Evolutionary conservation across 2,329 filamentous ascomycete genomes (phyloP).

Genomic region (Dactylellina haptotyla): DNA sequence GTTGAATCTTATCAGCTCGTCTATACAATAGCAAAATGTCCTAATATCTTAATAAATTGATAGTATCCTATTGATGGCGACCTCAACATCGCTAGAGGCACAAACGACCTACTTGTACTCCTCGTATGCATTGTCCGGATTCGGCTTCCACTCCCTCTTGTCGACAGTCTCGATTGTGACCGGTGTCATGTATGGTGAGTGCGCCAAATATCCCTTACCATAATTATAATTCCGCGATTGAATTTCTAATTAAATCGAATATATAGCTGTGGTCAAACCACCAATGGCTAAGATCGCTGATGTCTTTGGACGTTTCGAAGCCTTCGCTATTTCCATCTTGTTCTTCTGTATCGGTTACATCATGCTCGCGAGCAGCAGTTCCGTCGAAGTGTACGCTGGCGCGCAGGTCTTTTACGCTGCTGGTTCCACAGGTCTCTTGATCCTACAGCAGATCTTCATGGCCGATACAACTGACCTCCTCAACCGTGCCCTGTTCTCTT

Average conservation of each 20-base stretch:
- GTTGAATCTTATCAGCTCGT: neutral
- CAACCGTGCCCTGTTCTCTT: conserved; percentile 71
- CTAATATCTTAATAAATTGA: neutral
- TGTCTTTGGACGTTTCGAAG: conserved; percentile 71
- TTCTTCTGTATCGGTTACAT: conserved; percentile 70
- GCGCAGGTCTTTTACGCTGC: conserved; percentile 72
- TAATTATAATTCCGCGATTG: no score
- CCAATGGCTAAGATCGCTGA: conserved; percentile 72
- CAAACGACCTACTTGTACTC: conserved; percentile 72
- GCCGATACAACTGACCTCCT: conserved; percentile 71
- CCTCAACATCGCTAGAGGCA: conserved; percentile 73
- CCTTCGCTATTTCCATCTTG: conserved; percentile 68
- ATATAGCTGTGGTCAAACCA: conserved; percentile 68
- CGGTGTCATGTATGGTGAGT: conserved; percentile 70
- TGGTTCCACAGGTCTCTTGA: conserved; percentile 70
- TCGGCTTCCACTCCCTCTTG: conserved; percentile 72
- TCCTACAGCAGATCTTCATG: conserved; percentile 73
- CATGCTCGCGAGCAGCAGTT: conserved; percentile 68
- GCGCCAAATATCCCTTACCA: neutral
- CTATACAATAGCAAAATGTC: neutral
- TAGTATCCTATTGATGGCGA: conserved; percentile 70
- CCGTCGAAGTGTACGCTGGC: conserved; percentile 67
- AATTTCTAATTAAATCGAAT: neutral
- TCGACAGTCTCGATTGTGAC: conserved; percentile 73
- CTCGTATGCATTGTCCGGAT: conserved; percentile 74